A percentile compares a stretch with the other conserved stretches of the same genome.
Evolutionary conservation across 2,329 filamentous ascomycete genomes (phyloP).

Genomic region (Botryotinia calthae): DNA sequence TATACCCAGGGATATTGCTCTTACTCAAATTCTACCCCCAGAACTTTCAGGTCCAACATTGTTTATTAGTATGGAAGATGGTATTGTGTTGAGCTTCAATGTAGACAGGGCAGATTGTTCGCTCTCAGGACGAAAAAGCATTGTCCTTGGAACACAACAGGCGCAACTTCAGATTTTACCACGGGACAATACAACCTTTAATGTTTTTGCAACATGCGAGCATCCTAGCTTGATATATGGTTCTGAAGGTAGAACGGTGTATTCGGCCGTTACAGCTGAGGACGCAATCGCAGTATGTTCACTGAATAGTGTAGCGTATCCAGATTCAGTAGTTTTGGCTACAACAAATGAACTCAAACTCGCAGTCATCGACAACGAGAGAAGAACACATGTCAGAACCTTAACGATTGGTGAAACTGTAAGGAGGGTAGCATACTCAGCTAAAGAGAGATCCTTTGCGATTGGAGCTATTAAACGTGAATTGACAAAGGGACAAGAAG

Average conservation of each 20-base stretch:
- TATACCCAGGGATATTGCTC: conserved; percentile 76
- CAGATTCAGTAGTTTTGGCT: conserved; percentile 76
- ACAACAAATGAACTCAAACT: conserved; percentile 75
- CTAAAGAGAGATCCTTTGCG: conserved; percentile 75
- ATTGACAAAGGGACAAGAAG: conserved; percentile 67
- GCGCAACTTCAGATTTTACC: conserved; percentile 78
- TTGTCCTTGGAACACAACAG: conserved; percentile 82
- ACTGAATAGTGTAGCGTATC: conserved; percentile 79
- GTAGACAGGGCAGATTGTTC: conserved; percentile 60
- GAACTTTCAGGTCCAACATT: conserved; percentile 63
- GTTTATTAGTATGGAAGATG: conserved; percentile 88
- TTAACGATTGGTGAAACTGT: conserved; percentile 79
- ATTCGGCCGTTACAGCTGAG: conserved; percentile 89
- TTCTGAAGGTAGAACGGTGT: conserved; percentile 81
- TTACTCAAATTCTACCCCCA: conserved; percentile 73
- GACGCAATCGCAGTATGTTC: conserved; percentile 77
- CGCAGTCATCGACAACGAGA: conserved; percentile 75
- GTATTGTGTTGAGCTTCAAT: conserved; percentile 81
- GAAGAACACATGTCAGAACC: conserved; percentile 83
- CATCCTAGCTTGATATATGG: conserved; percentile 93
- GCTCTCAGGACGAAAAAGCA: conserved; percentile 72
- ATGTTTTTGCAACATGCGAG: conserved; percentile 90
- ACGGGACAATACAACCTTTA: conserved; percentile 63
- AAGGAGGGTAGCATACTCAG: conserved; percentile 81
- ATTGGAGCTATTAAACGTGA: conserved; percentile 80